Evolutionary conservation across 768 basidiomycete species (phyloP), one percentile per base, ranked within the genome.

Genomic region (Guyanaporus albipodus): DNA sequence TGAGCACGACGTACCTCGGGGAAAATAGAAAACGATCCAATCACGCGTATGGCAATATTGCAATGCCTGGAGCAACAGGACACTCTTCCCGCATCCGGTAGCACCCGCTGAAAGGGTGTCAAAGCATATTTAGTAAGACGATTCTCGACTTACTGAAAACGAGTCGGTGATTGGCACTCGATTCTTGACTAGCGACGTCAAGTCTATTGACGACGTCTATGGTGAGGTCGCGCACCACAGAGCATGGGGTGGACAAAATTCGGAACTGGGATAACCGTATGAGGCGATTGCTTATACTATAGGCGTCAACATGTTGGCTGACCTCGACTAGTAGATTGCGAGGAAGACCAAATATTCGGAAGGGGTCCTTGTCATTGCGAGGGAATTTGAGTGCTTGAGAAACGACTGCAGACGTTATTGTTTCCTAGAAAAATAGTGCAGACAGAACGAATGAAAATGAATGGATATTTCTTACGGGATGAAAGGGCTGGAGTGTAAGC

Each of bases 1-100:
- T 9, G 23, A 15, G 17, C 28, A 21, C 10, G 23, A 65, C 74
- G 38, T 26, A 88, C 90, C 80, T 67, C 85, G 74, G 4, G 93
- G 91, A 21, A 92, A 77, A 61, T 93, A 96, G 15, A 94, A 65
- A 15, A 91, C 88, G 18, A 94, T 75, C 87, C 90, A 93, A 22
- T 77, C 76, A 18, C 78, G 74, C 3, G 74, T 65, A 9, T 75
- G 56, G 27, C 82, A 83, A 52, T 89, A 82, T 31, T 85, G 74
- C 0, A 88, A 80, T 0, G 85, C 76, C 63, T 96, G 92, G 8
- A 93, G 69, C 24, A 95, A 67, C 8, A 88, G 63, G 50, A 78
- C 81, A 45, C 85, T 88, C 69, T 95, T 96, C 33, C 92, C 93
- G 44, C 78, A 82, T 6, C 93, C 92, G 8, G 77, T 50, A 6